Base-by-base conservation (phyloP, 129 eudicot species). In the Erigeron canadensis region DNA sequence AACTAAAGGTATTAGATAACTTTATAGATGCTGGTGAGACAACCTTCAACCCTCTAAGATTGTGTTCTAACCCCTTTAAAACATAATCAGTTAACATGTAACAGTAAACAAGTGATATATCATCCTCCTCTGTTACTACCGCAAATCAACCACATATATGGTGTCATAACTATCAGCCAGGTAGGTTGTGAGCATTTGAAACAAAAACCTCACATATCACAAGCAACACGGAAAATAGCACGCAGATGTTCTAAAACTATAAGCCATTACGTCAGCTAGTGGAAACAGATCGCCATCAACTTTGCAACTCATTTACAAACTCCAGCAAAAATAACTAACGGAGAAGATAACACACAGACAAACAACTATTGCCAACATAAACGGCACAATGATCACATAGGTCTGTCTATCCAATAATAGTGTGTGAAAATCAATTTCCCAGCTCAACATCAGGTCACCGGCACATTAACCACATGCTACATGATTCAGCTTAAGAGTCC, bases 171-270 rank as follows among this genome's bases (percentile, higher is more conserved):
- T 34, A 57, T 43, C 62, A 65, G 63, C 42, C 39, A 55, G 21
- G 41, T n/a, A 73, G 69, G 18, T 15, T 63, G 54, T 74, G 71
- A 40, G 22, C 63, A 67, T 67, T 17, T 10, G 57, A 68, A 15
- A 11, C 75, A 12, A 67, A 4, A 11, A 28, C 16, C 65, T 23
- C 38, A 17, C 56, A 44, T 75, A 15, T 43, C 79, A 65, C 59
- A 16, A 13, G 15, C 44, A 66, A 40, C 63, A 47, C 72, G 34
- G 2, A 4, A 39, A 57, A 40, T 51, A 70, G 64, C 51, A 56
- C 18, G 66, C 12, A 41, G 28, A 71, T 18, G 65, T 55, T 71
- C 71, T 66, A 66, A 28, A 66, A 42, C 58, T 66, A 45, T 21
- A 15, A 66, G n/a, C 3, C 18, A 15, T 28, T 17, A 69, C 10